These are phyloP conservation scores for Pestalotiopsis sp. DNA, from an alignment of 2,329 filamentous ascomycete species.

Conservation along the genomic window DNA sequence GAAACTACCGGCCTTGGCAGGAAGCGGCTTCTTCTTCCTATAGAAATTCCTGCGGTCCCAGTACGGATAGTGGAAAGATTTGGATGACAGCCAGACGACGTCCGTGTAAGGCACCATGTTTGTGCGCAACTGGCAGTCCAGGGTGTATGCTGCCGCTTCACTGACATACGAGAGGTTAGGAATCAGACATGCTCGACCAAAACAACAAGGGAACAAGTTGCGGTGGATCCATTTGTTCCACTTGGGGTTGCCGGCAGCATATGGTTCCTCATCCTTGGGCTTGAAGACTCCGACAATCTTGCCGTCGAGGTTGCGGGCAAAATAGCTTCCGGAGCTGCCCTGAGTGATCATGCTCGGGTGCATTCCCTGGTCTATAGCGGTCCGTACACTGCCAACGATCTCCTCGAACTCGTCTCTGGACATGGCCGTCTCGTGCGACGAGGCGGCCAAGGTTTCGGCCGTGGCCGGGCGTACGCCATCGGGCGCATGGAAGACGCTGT, in stretches of 20 bases:
- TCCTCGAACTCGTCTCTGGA: constrained; percentile 82
- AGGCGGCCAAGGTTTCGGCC: constrained; percentile 69
- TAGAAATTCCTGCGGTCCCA: constrained; percentile 92
- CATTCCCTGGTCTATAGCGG: constrained; percentile 85
- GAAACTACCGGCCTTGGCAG: constrained; percentile 91
- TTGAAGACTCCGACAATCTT: constrained; percentile 99
- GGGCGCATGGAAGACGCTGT: constrained; percentile 93
- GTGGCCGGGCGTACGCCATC: constrained; percentile 83
- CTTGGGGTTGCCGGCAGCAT: constrained; percentile 94
- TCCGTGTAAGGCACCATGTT: constrained; percentile 96
- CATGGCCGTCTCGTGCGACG: constrained; percentile 63
- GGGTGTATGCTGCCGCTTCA: constrained; percentile 93
- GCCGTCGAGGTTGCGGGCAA: constrained; percentile 86
- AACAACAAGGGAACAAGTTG: constrained; percentile 96
- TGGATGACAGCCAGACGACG: constrained; percentile 90
- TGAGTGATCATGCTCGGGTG: constrained; percentile 97
- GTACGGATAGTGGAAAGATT: constrained; percentile 97
- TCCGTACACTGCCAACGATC: constrained; percentile 85
- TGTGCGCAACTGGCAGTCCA: constrained; percentile 87
- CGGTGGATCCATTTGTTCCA: constrained; percentile 99
- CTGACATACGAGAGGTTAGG: constrained; percentile 98
- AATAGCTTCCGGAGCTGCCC: constrained; percentile 97
- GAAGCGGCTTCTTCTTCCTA: constrained; percentile 82
- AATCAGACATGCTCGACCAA: constrained; percentile 92
- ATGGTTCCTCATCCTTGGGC: constrained; percentile 98